A percentile compares a stretch with the other conserved stretches of the same genome.
These are phyloP conservation scores for Stropharia rugosoannulata DNA, from an alignment of 768 basidiomycete species.

Conservation along the genomic window DNA sequence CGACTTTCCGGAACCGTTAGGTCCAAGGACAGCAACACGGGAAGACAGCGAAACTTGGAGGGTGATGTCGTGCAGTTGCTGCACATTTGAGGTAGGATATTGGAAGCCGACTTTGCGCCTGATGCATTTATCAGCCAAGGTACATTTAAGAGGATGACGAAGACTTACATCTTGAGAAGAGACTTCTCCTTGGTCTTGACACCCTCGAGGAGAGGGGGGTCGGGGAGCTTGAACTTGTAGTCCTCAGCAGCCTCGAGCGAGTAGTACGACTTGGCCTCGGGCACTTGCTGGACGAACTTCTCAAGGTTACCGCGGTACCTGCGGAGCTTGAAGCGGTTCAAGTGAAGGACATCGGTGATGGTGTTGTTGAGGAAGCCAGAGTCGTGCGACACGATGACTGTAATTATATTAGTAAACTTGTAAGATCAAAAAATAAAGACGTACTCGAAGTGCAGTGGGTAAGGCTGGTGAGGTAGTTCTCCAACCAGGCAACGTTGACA, in stretches of 20 bases:
- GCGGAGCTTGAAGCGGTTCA: slow-evolving; percentile 98
- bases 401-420: slow-evolving; percentile 7
- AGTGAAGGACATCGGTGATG: slow-evolving; percentile 95
- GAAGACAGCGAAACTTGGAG: slow-evolving; percentile 98
- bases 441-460: slow-evolving; percentile 90
- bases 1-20: slow-evolving; percentile 98
- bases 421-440: slow-evolving; percentile 24
- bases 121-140: slow-evolving; percentile 2
- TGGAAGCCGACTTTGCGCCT: slow-evolving; percentile 94
- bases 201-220: slow-evolving; percentile 96
- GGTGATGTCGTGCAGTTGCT: slow-evolving; percentile 92
- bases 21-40: slow-evolving; percentile 97
- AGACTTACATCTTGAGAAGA: slow-evolving; percentile 82
- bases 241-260: slow-evolving; percentile 93
- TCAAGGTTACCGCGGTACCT: slow-evolving; percentile 96
- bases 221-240: slow-evolving; percentile 98
- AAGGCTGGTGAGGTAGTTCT: slow-evolving; percentile 86
- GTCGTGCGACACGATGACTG: slow-evolving; percentile 98
- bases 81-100: slow-evolving; percentile 82
- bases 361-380: slow-evolving; percentile 97
- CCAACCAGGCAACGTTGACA: slow-evolving; percentile 96
- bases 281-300: slow-evolving; percentile 90
- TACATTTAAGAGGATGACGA: background rate
- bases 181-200: slow-evolving; percentile 99
- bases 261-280: slow-evolving; percentile 98